Percentiles rank a stretch among this genome's conserved stretches.
phyloP scores from a whole-genome alignment of 306 rosid genomes.

The Delonix regia region DNA sequence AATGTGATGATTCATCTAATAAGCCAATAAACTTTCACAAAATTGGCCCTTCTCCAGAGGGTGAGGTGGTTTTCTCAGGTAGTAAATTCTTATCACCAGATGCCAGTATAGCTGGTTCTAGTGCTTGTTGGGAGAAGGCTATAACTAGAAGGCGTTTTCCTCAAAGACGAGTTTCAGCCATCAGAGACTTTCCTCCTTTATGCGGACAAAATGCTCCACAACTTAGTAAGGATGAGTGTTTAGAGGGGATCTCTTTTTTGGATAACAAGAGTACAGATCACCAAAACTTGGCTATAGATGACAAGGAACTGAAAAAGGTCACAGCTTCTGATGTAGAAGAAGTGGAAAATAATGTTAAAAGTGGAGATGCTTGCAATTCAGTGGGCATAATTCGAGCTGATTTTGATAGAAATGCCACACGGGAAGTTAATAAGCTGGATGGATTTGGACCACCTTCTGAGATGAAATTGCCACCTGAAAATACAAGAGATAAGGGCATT shows the following conservation, averaged over 20 bases:
- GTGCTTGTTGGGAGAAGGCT: conserved; percentile 41
- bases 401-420: conserved; percentile 22
- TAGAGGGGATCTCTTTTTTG: conserved; percentile 20
- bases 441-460: conserved; percentile 32
- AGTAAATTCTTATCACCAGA: conserved; percentile 37
- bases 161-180: conserved; percentile 69
- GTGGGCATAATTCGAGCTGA: conserved; percentile 30
- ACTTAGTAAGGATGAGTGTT: conserved; percentile 36
- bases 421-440: conserved; percentile 33
- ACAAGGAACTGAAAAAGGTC: conserved; percentile 25
- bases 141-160: conserved; percentile 57
- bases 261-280: conserved; percentile 32
- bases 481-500: conserved; percentile 20
- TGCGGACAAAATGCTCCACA: conserved; percentile 69
- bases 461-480: conserved; percentile 26
- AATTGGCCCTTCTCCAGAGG: conserved; percentile 33
- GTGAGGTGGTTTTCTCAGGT: conserved; percentile 33
- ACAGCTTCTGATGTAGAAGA: conserved; percentile 30
- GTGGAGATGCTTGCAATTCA: conserved; percentile 34
- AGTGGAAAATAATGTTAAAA: conserved; percentile 40
- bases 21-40: conserved; percentile 36
- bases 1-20: conserved; percentile 37
- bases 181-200: conserved; percentile 67
- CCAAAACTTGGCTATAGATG: conserved; percentile 39
- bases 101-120: conserved; percentile 37